A percentile compares a stretch with the other conserved stretches of the same genome.
Conservation (phyloP, 495 filamentous ascomycete species). For the Aspergillus funiculosus region DNA sequence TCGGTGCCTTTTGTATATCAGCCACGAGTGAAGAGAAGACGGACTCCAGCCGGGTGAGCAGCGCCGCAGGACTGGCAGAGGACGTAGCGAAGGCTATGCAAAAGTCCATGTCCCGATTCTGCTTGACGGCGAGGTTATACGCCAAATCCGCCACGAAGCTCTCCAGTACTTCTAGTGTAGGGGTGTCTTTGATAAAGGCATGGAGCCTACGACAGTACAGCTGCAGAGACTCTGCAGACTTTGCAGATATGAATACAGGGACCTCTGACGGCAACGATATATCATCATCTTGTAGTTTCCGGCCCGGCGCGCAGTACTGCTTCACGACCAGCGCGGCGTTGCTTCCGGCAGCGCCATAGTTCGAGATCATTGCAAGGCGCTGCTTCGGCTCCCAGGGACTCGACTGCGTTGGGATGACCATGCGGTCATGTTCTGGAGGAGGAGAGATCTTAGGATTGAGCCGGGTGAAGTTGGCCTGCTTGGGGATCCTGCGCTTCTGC, state of each 20-base stretch:
- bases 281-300: neutral
- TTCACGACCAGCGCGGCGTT: slow-evolving; percentile 43
- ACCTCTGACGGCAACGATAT: neutral
- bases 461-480: slow-evolving; percentile 29
- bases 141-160: slow-evolving; percentile 9
- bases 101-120: slow-evolving; percentile 15
- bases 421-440: slow-evolving; percentile 21
- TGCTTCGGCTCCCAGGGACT: slow-evolving; percentile 21
- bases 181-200: slow-evolving; percentile 1
- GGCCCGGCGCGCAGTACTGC: neutral
- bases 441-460: slow-evolving; percentile 38
- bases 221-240: slow-evolving; percentile 7
- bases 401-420: slow-evolving; percentile 29
- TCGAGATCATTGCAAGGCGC: slow-evolving; percentile 37
- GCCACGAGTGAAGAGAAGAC: slow-evolving; percentile 2
- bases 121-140: slow-evolving; percentile 17
- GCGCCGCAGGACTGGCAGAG: neutral
- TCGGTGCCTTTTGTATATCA: neutral
- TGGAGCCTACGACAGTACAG: slow-evolving; percentile 14
- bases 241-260: slow-evolving; percentile 17
- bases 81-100: neutral
- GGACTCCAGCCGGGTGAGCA: neutral
- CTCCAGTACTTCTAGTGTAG: neutral
- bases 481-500: slow-evolving; percentile 28
- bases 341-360: slow-evolving; percentile 48